phyloP scores from a whole-genome alignment of 495 filamentous ascomycete species.

The Hypoxylon fragiforme region DNA sequence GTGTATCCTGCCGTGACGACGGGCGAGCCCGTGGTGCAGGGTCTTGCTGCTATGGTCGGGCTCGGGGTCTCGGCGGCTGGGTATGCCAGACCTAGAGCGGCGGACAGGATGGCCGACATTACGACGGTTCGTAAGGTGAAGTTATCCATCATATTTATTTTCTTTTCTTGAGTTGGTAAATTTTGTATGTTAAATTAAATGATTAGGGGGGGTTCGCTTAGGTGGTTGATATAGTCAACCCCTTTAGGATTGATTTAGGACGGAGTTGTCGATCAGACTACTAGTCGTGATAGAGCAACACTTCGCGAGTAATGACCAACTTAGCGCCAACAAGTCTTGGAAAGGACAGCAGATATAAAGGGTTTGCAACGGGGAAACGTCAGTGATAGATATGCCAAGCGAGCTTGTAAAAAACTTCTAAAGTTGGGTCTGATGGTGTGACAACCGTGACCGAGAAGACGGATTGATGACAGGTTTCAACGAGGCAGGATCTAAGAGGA shows the following conservation, averaged over 20 bases:
- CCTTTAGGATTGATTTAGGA: no score
- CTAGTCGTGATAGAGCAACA: constrained; percentile 11
- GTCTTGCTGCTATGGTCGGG: constrained; percentile 5
- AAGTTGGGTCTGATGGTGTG: constrained; percentile 19
- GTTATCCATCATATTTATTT: constrained; percentile 6
- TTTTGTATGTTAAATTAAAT: no score
- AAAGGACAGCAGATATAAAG: neutral
- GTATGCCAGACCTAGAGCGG: constrained; percentile 17
- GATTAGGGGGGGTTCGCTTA: no score
- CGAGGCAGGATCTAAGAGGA: constrained; percentile 8
- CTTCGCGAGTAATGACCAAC: constrained; percentile 4
- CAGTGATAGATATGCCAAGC: constrained; percentile 18
- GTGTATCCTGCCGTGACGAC: constrained; percentile 34
- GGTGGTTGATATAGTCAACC: no score
- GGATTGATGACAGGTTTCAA: constrained; percentile 21
- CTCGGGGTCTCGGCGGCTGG: constrained; percentile 9
- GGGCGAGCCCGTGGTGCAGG: constrained; percentile 28
- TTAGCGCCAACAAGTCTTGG: neutral
- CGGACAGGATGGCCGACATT: constrained; percentile 1
- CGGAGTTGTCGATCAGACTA: no score
- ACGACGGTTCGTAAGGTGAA: constrained; percentile 9
- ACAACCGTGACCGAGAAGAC: constrained; percentile 10
- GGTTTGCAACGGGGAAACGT: constrained; percentile 1
- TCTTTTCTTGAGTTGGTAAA: neutral
- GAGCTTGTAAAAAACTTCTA: constrained; percentile 19